Base-by-base conservation (phyloP, 1,139 yeast genomes). In the Maudiozyma humilis region DNA sequence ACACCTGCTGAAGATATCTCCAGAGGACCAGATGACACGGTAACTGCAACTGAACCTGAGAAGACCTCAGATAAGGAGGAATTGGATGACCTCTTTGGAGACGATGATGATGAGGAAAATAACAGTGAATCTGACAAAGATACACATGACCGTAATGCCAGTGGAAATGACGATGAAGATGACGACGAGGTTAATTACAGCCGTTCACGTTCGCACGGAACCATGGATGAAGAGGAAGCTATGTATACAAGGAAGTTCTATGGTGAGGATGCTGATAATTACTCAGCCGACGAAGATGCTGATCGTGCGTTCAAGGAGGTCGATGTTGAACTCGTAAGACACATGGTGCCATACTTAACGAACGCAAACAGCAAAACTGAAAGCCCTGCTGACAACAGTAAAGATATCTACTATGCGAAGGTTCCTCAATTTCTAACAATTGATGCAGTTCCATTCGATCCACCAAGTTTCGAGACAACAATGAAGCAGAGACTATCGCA, bases 381-480 rank as follows among this genome's bases (percentile, higher is more conserved):
- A 20, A 31, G 17, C 31, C 18, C 17, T n/a, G 36, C 40, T 14
- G 48, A 41, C 7, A 36, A 46, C 6, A 56, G 59, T 4, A 58
- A 57, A 1, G 75, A 73, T 37, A 71, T 78, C 3, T 76, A 73
- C 52, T 68, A 75, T 48, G 75, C 86, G 47, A 82, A 82, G 50
- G 69, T 89, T 51, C 98, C 97, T 2, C 80, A 86, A 20, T 89
- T 86, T 56, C 67, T 91, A 50, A 78, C 78, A 44, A 78, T 88
- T 32, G 95, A 88, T 48, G 84, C 96, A 3, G 78, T 78, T 49
- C 95, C 96, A 32, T 91, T 89, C 62, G 95, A 89, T 54, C 85
- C 94, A 2, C 72, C 71, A 27, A 76, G 71, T 43, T 87, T 85
- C 62, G 70, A 73, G 49, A 65, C 61, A 5, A 63, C 62, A 17